Evolutionary conservation across 495 filamentous ascomycete species (phyloP).

Genomic region (Astrothelium subdiscretum): DNA sequence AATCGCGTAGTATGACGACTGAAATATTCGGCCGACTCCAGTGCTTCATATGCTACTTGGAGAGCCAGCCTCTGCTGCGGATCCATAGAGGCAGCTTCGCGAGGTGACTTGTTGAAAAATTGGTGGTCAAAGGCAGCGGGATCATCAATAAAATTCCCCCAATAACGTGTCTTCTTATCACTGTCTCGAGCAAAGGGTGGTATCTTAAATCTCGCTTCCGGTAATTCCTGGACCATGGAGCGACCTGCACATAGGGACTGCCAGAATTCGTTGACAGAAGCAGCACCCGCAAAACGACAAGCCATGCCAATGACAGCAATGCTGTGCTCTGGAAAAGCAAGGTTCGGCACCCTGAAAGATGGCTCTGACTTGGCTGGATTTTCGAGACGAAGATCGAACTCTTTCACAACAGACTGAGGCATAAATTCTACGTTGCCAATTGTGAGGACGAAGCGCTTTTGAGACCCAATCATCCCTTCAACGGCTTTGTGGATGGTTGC

Average conservation of each 20-base stretch:
- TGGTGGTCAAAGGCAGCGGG: conserved; percentile 27
- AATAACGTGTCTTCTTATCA: not conserved
- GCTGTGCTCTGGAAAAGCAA: too few species aligned
- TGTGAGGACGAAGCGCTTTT: too few species aligned
- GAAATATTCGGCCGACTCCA: conserved; percentile 28
- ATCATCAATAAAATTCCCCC: not conserved
- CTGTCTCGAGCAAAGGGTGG: not conserved
- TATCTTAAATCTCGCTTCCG: not conserved
- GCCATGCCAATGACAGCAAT: not conserved
- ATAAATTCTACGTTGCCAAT: too few species aligned
- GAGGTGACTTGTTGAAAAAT: conserved; percentile 33
- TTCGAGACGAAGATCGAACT: not conserved
- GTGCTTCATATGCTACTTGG: conserved; percentile 30
- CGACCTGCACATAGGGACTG: not conserved
- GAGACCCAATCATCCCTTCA: not conserved
- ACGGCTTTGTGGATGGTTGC: not conserved
- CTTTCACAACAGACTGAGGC: too few species aligned
- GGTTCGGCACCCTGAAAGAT: too few species aligned
- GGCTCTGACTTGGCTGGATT: not conserved
- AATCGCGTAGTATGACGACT: conserved; percentile 10
- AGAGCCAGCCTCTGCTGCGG: conserved; percentile 28
- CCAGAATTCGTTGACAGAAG: not conserved
- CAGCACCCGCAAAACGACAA: not conserved
- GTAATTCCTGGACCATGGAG: not conserved
- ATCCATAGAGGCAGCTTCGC: conserved; percentile 31